Percentiles rank a stretch among this genome's conserved stretches.
phyloP scores from a whole-genome alignment of 1,284 basidiomycete species.

The Meira nashicola region DNA sequence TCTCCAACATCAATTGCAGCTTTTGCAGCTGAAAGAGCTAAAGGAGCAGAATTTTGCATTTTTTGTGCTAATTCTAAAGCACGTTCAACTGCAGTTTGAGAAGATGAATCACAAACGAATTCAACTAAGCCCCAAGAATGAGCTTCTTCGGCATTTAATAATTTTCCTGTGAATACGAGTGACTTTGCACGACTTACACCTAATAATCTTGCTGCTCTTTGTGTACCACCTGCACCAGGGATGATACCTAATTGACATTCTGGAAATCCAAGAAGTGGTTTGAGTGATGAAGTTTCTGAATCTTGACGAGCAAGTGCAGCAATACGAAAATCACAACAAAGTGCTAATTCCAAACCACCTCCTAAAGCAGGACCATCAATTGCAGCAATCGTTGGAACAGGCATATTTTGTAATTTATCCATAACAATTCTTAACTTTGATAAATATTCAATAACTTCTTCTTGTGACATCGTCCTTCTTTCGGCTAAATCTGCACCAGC shows the following conservation, averaged over 20 bases:
- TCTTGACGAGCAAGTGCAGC: slow-evolving; percentile 88
- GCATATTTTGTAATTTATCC: slow-evolving; percentile 61
- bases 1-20: slow-evolving; percentile 74
- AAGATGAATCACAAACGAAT: slow-evolving; percentile 59
- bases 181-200: slow-evolving; percentile 64
- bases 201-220: slow-evolving; percentile 5
- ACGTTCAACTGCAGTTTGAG: background rate
- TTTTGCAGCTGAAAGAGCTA: slow-evolving; percentile 83
- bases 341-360: slow-evolving; percentile 78
- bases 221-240: slow-evolving; percentile 60
- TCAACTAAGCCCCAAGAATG: slow-evolving; percentile 72
- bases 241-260: slow-evolving; percentile 71
- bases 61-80: background rate
- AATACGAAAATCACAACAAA: slow-evolving; percentile 82
- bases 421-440: slow-evolving; percentile 69
- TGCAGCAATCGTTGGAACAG: slow-evolving; percentile 82
- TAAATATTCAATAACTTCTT: slow-evolving; percentile 61
- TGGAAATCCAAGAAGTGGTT: slow-evolving; percentile 68
- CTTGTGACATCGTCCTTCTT: slow-evolving; percentile 64
- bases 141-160: slow-evolving; percentile 67
- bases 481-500: slow-evolving; percentile 90
- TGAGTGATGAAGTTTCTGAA: slow-evolving; percentile 57
- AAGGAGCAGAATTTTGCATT: slow-evolving; percentile 57
- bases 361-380: slow-evolving; percentile 89
- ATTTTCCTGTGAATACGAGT: slow-evolving; percentile 72